Evolutionary conservation across 345 rosid species (phyloP).

Genomic region (Brassica carinata): DNA sequence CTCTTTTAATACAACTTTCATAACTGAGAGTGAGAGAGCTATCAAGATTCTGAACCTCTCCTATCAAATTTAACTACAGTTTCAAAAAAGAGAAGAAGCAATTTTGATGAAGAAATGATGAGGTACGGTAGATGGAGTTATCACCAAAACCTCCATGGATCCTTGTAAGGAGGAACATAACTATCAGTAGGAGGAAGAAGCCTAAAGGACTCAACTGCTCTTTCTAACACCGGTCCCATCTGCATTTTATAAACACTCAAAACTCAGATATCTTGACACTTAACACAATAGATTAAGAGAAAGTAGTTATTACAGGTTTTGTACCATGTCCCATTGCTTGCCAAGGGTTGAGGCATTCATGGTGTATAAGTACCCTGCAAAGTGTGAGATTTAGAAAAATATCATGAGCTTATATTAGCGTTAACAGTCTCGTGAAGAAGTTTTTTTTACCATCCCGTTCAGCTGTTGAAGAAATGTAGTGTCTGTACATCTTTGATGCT

Average conservation of each 20-base stretch:
- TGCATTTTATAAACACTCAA: constrained; percentile 39
- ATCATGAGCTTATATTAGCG: not conserved
- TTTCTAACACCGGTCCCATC: constrained; percentile 87
- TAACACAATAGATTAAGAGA: constrained; percentile 6
- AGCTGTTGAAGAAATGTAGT: constrained; percentile 73
- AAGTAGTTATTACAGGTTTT: constrained; percentile 24
- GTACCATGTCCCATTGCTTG: constrained; percentile 86
- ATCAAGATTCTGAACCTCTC: not conserved
- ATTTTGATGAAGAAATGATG: not conserved
- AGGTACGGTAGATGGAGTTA: constrained; percentile 11
- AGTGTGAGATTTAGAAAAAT: not conserved
- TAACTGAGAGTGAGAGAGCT: not conserved
- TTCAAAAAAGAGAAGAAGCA: not conserved
- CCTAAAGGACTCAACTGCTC: constrained; percentile 68
- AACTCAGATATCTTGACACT: constrained; percentile 25
- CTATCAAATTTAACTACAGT: constrained; percentile 17
- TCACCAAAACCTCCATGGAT: constrained; percentile 99
- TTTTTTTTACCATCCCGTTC: constrained; percentile 82
- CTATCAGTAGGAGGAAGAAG: constrained; percentile 74
- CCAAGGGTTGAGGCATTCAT: constrained; percentile 85
- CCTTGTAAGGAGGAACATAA: constrained; percentile 93
- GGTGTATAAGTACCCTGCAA: constrained; percentile 84
- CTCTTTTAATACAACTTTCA: constrained; percentile 2
- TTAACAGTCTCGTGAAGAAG: constrained; percentile 1
- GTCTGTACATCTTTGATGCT: constrained; percentile 80